phyloP scores from a whole-genome alignment of 2,329 filamentous ascomycete genomes.

The Ophiobolus disseminans region DNA sequence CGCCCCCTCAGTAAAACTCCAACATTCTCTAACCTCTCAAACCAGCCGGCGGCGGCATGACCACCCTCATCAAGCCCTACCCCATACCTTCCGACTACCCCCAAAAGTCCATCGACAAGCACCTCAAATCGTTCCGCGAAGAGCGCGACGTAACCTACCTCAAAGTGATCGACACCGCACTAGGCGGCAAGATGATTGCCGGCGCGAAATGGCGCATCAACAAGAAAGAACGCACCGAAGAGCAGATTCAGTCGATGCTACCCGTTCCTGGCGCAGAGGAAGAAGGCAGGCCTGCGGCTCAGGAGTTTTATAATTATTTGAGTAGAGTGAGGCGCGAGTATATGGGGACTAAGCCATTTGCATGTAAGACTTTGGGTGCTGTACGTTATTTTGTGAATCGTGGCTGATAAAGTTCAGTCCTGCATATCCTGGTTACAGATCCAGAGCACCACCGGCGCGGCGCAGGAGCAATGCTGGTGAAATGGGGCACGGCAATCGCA shows the following conservation, averaged over 20 bases:
- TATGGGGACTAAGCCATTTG: conserved; percentile 47
- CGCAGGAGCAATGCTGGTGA: conserved; percentile 49
- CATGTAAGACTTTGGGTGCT: too few species aligned
- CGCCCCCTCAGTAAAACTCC: too few species aligned
- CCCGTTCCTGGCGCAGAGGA: conserved; percentile 33
- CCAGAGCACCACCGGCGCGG: conserved; percentile 53
- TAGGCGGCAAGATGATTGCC: conserved; percentile 40
- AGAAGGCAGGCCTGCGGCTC: conserved; percentile 29
- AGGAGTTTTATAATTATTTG: conserved; percentile 40
- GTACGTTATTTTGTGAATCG: conserved; percentile 21
- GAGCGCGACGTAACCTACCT: conserved; percentile 39
- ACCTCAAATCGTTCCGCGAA: conserved; percentile 30
- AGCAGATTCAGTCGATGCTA: conserved; percentile 39
- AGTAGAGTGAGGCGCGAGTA: conserved; percentile 32
- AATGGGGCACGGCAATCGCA: conserved; percentile 50
- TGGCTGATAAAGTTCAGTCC: conserved; percentile 21
- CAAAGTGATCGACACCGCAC: conserved; percentile 45
- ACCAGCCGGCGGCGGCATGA: conserved; percentile 32
- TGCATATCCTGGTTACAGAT: conserved; percentile 44
- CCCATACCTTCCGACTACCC: conserved; percentile 26
- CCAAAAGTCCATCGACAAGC: conserved; percentile 29
- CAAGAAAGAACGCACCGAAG: conserved; percentile 38
- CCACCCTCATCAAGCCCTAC: conserved; percentile 24
- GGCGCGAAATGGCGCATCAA: conserved; percentile 49
- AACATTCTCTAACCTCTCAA: too few species aligned